These are phyloP conservation scores for Pseudotulostoma volvatum DNA, from an alignment of 495 filamentous ascomycete genomes.

Conservation along the genomic window DNA sequence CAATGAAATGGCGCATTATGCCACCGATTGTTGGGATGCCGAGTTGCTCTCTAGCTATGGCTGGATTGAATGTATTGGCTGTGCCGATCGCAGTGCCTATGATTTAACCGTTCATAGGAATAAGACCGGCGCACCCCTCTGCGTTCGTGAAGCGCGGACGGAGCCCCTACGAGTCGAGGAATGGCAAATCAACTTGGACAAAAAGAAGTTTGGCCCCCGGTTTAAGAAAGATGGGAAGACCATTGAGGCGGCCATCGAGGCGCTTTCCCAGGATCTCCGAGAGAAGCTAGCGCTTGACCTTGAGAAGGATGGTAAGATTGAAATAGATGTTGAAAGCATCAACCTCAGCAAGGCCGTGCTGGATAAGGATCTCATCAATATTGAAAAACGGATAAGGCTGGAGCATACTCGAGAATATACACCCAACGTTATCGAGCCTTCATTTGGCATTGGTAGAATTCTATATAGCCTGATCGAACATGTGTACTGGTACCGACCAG, in stretches of 20 bases:
- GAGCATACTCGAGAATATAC: conserved; percentile 63
- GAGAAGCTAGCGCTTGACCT: conserved; percentile 54
- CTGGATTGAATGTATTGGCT: conserved; percentile 80
- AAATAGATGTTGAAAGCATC: conserved; percentile 47
- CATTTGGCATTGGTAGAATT: conserved; percentile 71
- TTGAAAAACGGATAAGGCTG: conserved; percentile 51
- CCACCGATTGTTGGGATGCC: conserved; percentile 72
- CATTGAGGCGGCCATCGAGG: conserved; percentile 52
- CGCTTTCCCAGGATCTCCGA: conserved; percentile 49
- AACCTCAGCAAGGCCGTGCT: conserved; percentile 52
- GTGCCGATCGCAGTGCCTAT: conserved; percentile 68
- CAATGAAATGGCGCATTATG: conserved; percentile 75
- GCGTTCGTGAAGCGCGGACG: conserved; percentile 49
- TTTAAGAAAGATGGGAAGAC: conserved; percentile 65
- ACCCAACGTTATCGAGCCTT: conserved; percentile 74
- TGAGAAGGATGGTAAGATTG: conserved; percentile 46
- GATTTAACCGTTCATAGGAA: conserved; percentile 66
- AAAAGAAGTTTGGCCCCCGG: conserved; percentile 66
- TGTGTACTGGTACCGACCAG: conserved; percentile 55
- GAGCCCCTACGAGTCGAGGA: conserved; percentile 55
- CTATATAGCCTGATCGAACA: conserved; percentile 67
- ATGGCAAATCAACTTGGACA: conserved; percentile 60
- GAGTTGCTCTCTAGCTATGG: conserved; percentile 64
- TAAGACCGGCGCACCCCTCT: conserved; percentile 59
- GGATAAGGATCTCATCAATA: conserved; percentile 49